Evolutionary conservation across 306 rosid genomes (phyloP).

Genomic region (Casuarina equisetifolia): DNA sequence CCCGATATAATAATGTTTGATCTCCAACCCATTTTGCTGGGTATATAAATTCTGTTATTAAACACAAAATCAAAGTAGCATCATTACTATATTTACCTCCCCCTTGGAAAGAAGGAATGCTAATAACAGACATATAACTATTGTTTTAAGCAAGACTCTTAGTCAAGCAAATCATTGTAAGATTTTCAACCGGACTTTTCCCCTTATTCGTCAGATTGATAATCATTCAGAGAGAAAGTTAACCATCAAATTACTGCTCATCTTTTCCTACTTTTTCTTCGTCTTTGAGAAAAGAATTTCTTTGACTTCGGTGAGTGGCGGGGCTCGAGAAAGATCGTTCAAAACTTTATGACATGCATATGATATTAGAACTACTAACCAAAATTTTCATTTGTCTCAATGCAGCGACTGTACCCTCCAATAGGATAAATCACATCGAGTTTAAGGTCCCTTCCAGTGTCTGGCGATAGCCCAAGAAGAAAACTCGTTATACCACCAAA

Average conservation of each 20-base stretch:
- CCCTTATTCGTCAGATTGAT: no score
- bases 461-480: conserved; percentile 68
- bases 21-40: conserved; percentile 94
- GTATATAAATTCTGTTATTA: conserved; percentile 68
- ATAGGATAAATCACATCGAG: conserved; percentile 77
- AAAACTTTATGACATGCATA: neutral
- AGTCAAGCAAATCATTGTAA: no score
- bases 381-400: conserved; percentile 78
- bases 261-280: no score
- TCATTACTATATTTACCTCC: neutral
- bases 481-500: conserved; percentile 75
- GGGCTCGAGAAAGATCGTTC: neutral
- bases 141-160: no score
- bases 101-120: no score
- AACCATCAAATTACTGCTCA: no score
- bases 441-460: conserved; percentile 58
- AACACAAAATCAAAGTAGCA: neutral
- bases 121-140: no score
- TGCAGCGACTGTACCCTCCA: conserved; percentile 68
- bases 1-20: conserved; percentile 73
- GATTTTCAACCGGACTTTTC: no score
- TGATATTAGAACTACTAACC: conserved; percentile 42
- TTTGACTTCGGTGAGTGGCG: neutral
- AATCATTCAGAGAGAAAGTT: no score
- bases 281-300: neutral